Evolutionary conservation across 257 asterid genomes (phyloP), one percentile per base, ranked within the genome.

Genomic region (Apocynum venetum): DNA sequence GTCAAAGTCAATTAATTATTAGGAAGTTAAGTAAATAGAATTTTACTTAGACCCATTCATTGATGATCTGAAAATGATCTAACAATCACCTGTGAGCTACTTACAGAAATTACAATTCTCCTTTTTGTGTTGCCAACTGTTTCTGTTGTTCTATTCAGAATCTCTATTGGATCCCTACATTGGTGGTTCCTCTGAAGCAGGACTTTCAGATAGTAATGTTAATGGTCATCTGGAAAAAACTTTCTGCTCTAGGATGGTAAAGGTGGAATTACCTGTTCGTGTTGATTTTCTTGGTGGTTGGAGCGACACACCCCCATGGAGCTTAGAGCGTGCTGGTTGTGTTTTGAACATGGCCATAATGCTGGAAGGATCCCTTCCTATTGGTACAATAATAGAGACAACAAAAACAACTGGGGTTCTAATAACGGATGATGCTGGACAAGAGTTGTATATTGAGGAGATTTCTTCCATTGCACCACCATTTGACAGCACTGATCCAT

Each of bases 251-350:
- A 92, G 83, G 85, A 87, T 74, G 69, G 98, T 93, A 81, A 93
- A 83, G 87, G 91, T 89, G 77, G 98, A 96, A 85, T 82, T 96
- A 82, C 98, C 99, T 17, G 99, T 96, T 80, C 90, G 97, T 60
- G 97, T 93, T 78, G 97, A 96, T 87, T 96, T 96, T 86, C 97
- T 86, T 56, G 99, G 99, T 67, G 98, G 98, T 55, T 96, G 99
- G 99, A 96, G 98, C 72, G 98, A 96, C 79, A 93, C 97, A 76
- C 99, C 97, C 81, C 98, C 98, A 25, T 95, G 99, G 98, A 96
- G 98, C 87, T 87, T 91, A 87, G 97, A 96, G 83, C 99, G 98
- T 72, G 89, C 90, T 40, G 99, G 99, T 49, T 91, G 96, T 65
- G 98, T 93, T 77, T 85, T 96, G 77, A 93, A 96, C 89, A 91